Base-by-base conservation (phyloP, 176 grass and related monocot species). In the Lolium perenne region DNA sequence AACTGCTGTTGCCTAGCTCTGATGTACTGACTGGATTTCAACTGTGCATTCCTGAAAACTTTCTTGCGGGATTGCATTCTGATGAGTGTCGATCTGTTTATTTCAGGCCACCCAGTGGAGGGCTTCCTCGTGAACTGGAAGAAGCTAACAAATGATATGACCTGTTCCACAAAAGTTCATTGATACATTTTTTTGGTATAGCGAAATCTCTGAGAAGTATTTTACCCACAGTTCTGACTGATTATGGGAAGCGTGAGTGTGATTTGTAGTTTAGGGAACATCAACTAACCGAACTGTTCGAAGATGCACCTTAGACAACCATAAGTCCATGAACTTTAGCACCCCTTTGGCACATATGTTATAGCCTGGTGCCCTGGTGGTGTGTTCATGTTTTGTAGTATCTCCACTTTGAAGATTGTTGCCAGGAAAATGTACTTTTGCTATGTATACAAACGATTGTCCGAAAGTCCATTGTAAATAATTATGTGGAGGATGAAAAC, bases 71-170 rank as follows among this genome's bases (percentile, higher is more conserved):
- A 38, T 45, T 35, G n/a, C 2, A 49, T 11, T 68, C 0, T 73
- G 53, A 77, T 77, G 6, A 79, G 15, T 87, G 13, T 22, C 21
- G 70, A 82, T 92, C 47, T 88, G 45, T 47, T 48, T 86, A 69
- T 94, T 92, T 86, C 88, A 99, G 94, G 90, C 94, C 97, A 71
- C 76, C 92, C 40, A 99, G 85, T 85, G 97, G 97, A 70, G 94
- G 97, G 20, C 81, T 91, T 46, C 92, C 93, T 29, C 63, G 57
- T 70, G 94, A 99, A 83, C 76, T 61, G 80, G 94, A 94, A 46
- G 87, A 99, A 88, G 53, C 54, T 23, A 79, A 94, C 32, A 81
- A 59, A 26, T 91, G 76, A 87, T 22, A 6, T 77, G 12, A 85
- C 61, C 26, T 56, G 4, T 67, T 74, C 51, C 51, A 7, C 69